Evolutionary conservation across 2,329 filamentous ascomycete species (phyloP).

Genomic region (Cryphonectria parasitica): DNA sequence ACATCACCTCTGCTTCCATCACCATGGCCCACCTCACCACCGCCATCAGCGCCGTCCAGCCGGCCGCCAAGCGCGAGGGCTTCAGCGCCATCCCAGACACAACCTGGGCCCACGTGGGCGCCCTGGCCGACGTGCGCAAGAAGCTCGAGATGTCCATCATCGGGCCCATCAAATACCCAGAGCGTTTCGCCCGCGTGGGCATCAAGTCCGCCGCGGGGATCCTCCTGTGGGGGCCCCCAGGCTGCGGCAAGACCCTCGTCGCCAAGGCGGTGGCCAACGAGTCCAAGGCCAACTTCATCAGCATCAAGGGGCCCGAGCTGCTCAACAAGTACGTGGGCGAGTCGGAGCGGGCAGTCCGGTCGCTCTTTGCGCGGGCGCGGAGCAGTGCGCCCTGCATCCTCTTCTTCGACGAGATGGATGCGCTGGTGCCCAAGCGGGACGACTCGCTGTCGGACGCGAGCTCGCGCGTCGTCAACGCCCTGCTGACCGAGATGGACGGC

Average conservation of each 20-base stretch:
- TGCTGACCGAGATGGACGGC: conserved; percentile 93
- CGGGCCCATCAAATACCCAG: conserved; percentile 82
- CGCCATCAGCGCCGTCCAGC: conserved; percentile 75
- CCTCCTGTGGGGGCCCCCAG: conserved; percentile 93
- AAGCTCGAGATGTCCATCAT: conserved; percentile 87
- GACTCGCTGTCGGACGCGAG: conserved; percentile 75
- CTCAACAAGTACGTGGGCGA: conserved; percentile 98
- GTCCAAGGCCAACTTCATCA: conserved; percentile 96
- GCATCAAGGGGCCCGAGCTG: conserved; percentile 93
- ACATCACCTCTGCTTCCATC: conserved; percentile 36
- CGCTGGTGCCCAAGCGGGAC: conserved; percentile 83
- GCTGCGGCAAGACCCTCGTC: conserved; percentile 94
- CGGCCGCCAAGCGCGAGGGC: conserved; percentile 87
- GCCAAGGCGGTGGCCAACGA: conserved; percentile 97
- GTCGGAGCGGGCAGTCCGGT: conserved; percentile 88
- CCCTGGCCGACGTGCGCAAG: conserved; percentile 76
- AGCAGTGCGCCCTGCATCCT: conserved; percentile 90
- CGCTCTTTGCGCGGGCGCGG: conserved; percentile 87
- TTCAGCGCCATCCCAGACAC: conserved; percentile 94
- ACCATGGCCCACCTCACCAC: conserved; percentile 69
- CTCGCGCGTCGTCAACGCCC: conserved; percentile 88
- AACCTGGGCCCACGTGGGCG: conserved; percentile 91
- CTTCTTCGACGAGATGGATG: conserved; percentile 98
- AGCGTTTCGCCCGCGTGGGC: conserved; percentile 75
- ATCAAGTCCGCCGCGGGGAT: conserved; percentile 84